phyloP scores from a whole-genome alignment of 73 alveolate genomes.

The Symbiodinium natans region DNA sequence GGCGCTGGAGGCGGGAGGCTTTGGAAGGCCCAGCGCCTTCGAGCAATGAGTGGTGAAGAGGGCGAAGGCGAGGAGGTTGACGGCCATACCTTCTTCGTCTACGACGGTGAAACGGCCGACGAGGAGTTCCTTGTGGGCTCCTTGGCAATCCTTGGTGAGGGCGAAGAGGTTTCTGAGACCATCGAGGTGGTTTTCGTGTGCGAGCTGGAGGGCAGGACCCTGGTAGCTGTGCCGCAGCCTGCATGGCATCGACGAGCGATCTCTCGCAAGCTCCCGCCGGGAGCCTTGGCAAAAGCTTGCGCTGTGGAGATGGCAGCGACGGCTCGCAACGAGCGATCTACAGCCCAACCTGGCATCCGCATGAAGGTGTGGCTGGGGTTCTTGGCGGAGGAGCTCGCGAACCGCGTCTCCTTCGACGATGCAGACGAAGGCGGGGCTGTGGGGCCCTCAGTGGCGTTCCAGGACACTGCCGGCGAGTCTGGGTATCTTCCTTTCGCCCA shows the following conservation, averaged over 20 bases:
- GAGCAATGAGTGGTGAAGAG: not conserved
- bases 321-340: too few species aligned
- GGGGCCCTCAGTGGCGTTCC: not conserved
- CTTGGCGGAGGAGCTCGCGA: not conserved
- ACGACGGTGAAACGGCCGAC: not conserved
- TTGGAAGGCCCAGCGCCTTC: not conserved
- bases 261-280: not conserved
- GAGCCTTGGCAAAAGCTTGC: not conserved
- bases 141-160: not conserved
- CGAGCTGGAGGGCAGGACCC: not conserved
- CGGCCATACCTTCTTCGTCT: not conserved
- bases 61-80: not conserved
- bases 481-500: not conserved
- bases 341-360: not conserved
- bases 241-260: not conserved
- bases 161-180: not conserved
- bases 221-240: not conserved
- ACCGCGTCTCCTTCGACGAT: too few species aligned
- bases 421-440: too few species aligned
- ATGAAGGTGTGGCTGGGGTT: slow-evolving; percentile 22
- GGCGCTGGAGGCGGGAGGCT: not conserved
- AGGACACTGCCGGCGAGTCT: not conserved
- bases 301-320: not conserved
- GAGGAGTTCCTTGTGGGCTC: not conserved
- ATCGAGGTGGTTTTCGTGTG: not conserved